These are phyloP conservation scores for Hypoxylon sp. DNA, from an alignment of 2,329 filamentous ascomycete genomes.

Conservation along the genomic window DNA sequence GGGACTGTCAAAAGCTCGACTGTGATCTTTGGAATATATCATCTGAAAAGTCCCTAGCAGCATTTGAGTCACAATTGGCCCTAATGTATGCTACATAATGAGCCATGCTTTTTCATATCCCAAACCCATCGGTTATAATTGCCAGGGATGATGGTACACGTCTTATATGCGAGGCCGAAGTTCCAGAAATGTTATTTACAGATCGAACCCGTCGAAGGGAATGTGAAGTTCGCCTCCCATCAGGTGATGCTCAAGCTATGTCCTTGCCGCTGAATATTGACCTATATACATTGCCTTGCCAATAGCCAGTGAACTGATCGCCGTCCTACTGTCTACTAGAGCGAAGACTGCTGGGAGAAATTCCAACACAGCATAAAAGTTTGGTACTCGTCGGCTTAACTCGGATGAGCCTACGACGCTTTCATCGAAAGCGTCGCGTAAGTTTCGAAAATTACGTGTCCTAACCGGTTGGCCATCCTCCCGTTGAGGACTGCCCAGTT, in stretches of 20 bases:
- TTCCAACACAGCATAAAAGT: neutral
- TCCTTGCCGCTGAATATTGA: neutral
- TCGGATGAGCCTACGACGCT: neutral
- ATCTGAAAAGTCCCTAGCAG: neutral
- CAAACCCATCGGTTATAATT: neutral
- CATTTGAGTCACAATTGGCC: neutral
- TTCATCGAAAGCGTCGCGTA: neutral
- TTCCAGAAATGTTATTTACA: neutral
- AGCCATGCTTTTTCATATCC: neutral
- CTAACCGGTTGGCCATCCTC: neutral
- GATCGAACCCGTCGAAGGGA: neutral
- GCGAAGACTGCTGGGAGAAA: neutral
- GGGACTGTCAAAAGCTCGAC: conserved; percentile 7
- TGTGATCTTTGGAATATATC: neutral
- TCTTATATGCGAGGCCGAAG: neutral
- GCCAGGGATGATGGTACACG: neutral
- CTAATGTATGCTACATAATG: neutral
- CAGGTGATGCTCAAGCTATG: neutral
- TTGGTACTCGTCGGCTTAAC: neutral
- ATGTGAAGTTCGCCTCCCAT: neutral
- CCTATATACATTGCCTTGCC: neutral
- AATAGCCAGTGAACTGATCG: neutral
- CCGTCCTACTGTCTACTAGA: neutral
- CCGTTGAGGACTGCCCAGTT: neutral
- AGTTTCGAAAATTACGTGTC: neutral